Conservation (phyloP, 148 eudicot species). For the Talinum fruticosum region DNA sequence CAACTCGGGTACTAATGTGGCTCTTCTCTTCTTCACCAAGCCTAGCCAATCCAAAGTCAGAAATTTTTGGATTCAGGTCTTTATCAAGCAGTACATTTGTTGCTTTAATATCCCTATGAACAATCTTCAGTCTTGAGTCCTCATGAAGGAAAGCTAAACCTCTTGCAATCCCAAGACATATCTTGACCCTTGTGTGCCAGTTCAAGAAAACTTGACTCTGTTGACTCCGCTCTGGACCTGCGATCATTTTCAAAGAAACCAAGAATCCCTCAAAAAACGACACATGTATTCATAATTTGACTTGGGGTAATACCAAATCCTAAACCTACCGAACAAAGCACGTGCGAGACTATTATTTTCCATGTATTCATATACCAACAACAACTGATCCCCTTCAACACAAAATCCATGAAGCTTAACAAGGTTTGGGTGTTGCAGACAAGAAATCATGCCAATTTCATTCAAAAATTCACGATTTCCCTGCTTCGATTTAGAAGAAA, state of each 20-base stretch:
- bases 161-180: constrained; percentile 32
- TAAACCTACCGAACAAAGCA: constrained; percentile 33
- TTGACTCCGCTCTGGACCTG: constrained; percentile 17
- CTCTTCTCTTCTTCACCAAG: constrained; percentile 30
- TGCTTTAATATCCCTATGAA: constrained; percentile 36
- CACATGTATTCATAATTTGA: not conserved
- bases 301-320: not conserved
- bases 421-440: constrained; percentile 39
- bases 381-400: constrained; percentile 30
- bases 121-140: constrained; percentile 33
- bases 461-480: constrained; percentile 41
- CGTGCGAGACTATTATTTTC: constrained; percentile 37
- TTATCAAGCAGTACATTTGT: constrained; percentile 32
- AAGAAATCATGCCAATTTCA: constrained; percentile 44
- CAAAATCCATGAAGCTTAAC: constrained; percentile 43
- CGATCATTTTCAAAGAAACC: constrained; percentile 5
- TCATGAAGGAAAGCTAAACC: constrained; percentile 36
- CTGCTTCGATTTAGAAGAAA: constrained; percentile 40
- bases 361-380: constrained; percentile 46
- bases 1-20: constrained; percentile 33
- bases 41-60: constrained; percentile 37
- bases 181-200: constrained; percentile 31
- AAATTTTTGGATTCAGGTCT: constrained; percentile 28
- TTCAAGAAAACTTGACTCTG: constrained; percentile 18
- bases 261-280: not conserved